Base-by-base conservation (phyloP, 495 filamentous ascomycete genomes). In the Talaromyces proteolyticus region DNA sequence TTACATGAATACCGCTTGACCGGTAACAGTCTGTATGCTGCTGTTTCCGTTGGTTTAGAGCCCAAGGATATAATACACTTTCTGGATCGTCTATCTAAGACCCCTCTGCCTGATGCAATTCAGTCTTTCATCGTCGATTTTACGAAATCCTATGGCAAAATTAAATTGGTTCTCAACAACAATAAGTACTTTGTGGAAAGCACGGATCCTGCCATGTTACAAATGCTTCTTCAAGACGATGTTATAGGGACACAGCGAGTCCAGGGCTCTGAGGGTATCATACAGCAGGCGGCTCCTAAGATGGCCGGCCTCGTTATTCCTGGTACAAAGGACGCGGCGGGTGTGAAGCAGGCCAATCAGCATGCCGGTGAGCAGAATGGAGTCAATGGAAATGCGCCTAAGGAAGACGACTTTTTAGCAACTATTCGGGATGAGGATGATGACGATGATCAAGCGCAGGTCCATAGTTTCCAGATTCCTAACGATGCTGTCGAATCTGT, bases 181-280 rank as follows among this genome's bases (percentile, higher is more conserved):
- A 97, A 92, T 54, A 84, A 84, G 50, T 96, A 93, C 65, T 97
- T 87, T 61, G 82, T 97, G 52, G 93, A 99, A 69, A 95, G 88
- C 54, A 79, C 84, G 4, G 91, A 97, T 60, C 84, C 89, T 17
- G 70, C 81, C 14, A 85, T 95, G 68, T 69, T 99, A 41, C 91
- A 95, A 67, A 84, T 72, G 57, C 77, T 97, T 12, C 72, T 97
- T 11, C 73, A 84, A 53, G 88, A 91, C 62, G 76, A 80, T 37
- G 75, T 85, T 36, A 88, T 92, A 51, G 79, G 80, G 2, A 68
- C 77, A 14, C 75, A 80, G 48, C 69, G 85, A 50, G 70, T 84
- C 1, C 81, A 87, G 47, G 80, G 78, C 38, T 73, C 76, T 1
- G 81, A 85, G 25, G 87, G 82, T 18, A 81, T 95, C 43, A 88